These are phyloP conservation scores for Turritis glabra DNA, from an alignment of 345 rosid genomes.

Conservation along the genomic window DNA sequence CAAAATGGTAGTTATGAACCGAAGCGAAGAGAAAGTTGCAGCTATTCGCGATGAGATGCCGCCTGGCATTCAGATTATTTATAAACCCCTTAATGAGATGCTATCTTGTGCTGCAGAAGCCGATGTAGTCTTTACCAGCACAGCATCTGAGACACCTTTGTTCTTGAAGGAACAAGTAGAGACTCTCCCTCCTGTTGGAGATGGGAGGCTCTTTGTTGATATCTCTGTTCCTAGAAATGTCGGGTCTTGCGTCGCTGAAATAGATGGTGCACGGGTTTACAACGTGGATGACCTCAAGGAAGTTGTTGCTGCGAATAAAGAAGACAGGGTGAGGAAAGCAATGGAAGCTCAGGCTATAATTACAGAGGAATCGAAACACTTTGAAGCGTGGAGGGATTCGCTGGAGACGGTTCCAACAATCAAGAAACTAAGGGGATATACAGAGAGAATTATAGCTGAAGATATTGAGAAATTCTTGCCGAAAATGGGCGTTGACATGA, in stretches of 20 bases:
- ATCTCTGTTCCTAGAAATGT: constrained; percentile 95
- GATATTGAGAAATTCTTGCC: constrained; percentile 81
- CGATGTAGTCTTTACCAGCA: constrained; percentile 90
- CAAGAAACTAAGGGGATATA: constrained; percentile 85
- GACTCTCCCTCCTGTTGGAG: constrained; percentile 58
- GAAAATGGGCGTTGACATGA: constrained; percentile 69
- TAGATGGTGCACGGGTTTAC: constrained; percentile 64
- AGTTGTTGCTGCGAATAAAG: constrained; percentile 98
- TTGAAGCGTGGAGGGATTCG: constrained; percentile 96
- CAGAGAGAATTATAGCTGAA: constrained; percentile 67
- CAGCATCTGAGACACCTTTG: constrained; percentile 79
- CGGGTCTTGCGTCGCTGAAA: constrained; percentile 65
- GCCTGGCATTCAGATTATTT: constrained; percentile 60
- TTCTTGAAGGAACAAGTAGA: constrained; percentile 69
- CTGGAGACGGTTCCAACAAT: constrained; percentile 92
- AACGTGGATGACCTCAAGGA: constrained; percentile 96
- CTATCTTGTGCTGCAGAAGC: constrained; percentile 78
- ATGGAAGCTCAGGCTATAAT: constrained; percentile 92
- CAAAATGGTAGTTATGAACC: constrained; percentile 62
- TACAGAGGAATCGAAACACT: constrained; percentile 73
- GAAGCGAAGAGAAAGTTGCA: constrained; percentile 76
- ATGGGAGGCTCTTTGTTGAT: constrained; percentile 75
- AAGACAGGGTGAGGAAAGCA: constrained; percentile 82
- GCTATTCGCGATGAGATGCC: constrained; percentile 68
- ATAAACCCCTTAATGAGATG: constrained; percentile 70